These are phyloP conservation scores for Breynia disticha DNA, from an alignment of 441 rosid genomes.

Conservation along the genomic window DNA sequence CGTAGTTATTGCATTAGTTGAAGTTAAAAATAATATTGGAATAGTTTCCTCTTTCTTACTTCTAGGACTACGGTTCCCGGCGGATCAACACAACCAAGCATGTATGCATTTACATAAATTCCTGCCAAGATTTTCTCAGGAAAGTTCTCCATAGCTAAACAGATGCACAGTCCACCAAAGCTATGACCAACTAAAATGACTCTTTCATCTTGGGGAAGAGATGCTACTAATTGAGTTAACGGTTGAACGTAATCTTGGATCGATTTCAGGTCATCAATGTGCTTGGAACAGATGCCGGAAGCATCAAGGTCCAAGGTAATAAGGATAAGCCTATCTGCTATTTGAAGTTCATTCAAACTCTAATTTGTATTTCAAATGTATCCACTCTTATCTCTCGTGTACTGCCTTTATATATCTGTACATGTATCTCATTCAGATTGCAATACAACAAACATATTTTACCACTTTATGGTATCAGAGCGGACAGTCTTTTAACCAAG, in stretches of 20 bases:
- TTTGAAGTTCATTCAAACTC: too few relatives aligned
- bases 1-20: too few relatives aligned
- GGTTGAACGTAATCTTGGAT: not conserved
- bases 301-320: not conserved
- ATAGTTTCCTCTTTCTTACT: slow-evolving; percentile 3
- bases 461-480: too few relatives aligned
- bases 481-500: too few relatives aligned
- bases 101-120: slow-evolving; percentile 2
- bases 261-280: not conserved
- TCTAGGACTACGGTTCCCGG: slow-evolving; percentile 16
- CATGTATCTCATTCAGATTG: too few relatives aligned
- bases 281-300: not conserved
- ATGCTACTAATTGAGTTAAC: not conserved
- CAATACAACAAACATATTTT: too few relatives aligned
- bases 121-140: slow-evolving; percentile 6
- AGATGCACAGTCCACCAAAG: slow-evolving; percentile 3
- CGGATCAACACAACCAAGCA: slow-evolving; percentile 10
- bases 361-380: too few relatives aligned
- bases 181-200: slow-evolving; percentile 17
- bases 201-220: slow-evolving; percentile 6
- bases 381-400: too few relatives aligned
- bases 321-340: too few relatives aligned
- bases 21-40: too few relatives aligned
- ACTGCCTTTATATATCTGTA: too few relatives aligned
- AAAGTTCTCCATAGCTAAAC: slow-evolving; percentile 10